Percentiles rank a stretch among this genome's conserved stretches.
phyloP scores from a whole-genome alignment of 495 filamentous ascomycete species.

The Hyphodiscus hymeniophilus region DNA sequence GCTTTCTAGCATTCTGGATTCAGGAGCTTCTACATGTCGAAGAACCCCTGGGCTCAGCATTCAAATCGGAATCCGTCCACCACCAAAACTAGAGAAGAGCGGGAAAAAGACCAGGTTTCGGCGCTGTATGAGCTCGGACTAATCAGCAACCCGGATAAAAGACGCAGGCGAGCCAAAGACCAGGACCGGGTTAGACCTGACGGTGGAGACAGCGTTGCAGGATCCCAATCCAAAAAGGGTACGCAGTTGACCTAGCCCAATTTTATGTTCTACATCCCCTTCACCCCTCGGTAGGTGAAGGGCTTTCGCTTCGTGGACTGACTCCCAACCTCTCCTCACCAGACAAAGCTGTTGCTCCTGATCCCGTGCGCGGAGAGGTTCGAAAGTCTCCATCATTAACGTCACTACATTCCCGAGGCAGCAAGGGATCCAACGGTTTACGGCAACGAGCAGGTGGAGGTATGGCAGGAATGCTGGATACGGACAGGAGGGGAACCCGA shows the following conservation, averaged over 20 bases:
- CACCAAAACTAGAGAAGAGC: neutral
- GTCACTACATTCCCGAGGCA: slow-evolving; percentile 5
- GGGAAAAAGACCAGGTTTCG: slow-evolving; percentile 18
- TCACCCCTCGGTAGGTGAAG: slow-evolving; percentile 1
- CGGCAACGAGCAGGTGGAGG: slow-evolving; percentile 18
- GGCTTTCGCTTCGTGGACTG: neutral
- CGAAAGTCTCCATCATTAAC: slow-evolving; percentile 3
- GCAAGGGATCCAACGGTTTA: slow-evolving; percentile 11
- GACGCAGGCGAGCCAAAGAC: slow-evolving; percentile 17
- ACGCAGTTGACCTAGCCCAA: slow-evolving; percentile 12
- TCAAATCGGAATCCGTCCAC: neutral
- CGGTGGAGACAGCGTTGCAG: slow-evolving; percentile 20
- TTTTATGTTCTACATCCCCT: slow-evolving; percentile 6
- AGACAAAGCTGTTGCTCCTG: slow-evolving; percentile 5
- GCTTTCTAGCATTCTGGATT: neutral
- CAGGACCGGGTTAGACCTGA: slow-evolving; percentile 10
- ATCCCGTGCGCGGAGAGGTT: neutral
- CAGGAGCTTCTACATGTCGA: slow-evolving; percentile 14
- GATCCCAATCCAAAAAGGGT: slow-evolving; percentile 18
- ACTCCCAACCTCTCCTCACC: slow-evolving; percentile 5
- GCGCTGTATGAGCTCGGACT: slow-evolving; percentile 23
- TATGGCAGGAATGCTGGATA: slow-evolving; percentile 67
- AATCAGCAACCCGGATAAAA: slow-evolving; percentile 17
- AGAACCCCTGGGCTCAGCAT: slow-evolving; percentile 6
- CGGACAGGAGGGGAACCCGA: slow-evolving; percentile 73